Conservation (phyloP, 495 filamentous ascomycete genomes). For the Glutinoglossum americanum region DNA sequence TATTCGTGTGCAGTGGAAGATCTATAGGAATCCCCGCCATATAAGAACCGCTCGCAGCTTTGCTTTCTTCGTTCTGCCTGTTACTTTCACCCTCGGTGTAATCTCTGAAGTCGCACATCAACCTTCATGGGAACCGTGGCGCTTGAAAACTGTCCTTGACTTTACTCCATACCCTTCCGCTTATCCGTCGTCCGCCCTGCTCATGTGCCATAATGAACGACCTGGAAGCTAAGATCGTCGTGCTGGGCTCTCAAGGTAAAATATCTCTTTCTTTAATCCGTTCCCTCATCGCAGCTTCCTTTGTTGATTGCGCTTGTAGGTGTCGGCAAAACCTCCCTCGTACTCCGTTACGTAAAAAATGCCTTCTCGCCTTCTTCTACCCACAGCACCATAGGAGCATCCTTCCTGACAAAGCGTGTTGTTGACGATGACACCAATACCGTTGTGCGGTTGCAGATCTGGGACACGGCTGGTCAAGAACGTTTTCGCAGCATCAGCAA, state of each 20-base stretch:
- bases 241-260: slow-evolving; percentile 14
- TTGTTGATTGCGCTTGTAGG: slow-evolving; percentile 21
- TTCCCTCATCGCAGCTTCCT: background rate
- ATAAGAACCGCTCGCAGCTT: too few species aligned
- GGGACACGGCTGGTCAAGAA: slow-evolving; percentile 92
- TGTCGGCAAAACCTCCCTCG: slow-evolving; percentile 86
- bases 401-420: slow-evolving; percentile 83
- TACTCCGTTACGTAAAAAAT: slow-evolving; percentile 68
- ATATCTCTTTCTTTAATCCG: background rate
- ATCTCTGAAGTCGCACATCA: background rate
- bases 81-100: too few species aligned
- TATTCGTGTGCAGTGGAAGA: too few species aligned
- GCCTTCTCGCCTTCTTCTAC: slow-evolving; percentile 47
- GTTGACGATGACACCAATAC: slow-evolving; percentile 65
- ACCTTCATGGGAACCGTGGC: background rate
- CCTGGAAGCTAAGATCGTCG: slow-evolving; percentile 43
- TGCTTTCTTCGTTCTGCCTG: too few species aligned
- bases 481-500: slow-evolving; percentile 82
- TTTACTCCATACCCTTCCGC: background rate
- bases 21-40: too few species aligned
- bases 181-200: background rate
- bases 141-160: background rate
- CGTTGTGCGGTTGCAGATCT: slow-evolving; percentile 67
- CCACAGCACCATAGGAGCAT: slow-evolving; percentile 74
- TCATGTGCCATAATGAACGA: slow-evolving; percentile 35